phyloP scores from a whole-genome alignment of 2,329 filamentous ascomycete genomes.

The Eutypella sp. region DNA sequence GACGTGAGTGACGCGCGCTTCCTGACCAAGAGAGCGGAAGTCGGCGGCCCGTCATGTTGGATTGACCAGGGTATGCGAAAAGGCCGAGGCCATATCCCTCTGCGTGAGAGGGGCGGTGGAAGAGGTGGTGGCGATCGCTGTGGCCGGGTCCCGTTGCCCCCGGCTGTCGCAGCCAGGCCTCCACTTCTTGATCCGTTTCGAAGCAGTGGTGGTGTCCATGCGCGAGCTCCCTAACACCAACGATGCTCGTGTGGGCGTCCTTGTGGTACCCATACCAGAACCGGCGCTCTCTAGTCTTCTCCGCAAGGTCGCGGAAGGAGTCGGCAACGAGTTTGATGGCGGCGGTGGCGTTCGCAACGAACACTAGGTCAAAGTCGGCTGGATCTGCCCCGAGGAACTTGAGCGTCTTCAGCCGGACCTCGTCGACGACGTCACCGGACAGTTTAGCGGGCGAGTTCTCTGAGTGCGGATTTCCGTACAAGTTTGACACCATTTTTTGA shows the following conservation, averaged over 20 bases:
- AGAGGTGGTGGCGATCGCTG: conserved; percentile 13
- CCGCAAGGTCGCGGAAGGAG: conserved; percentile 48
- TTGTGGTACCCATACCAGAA: conserved; percentile 59
- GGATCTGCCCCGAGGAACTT: conserved; percentile 55
- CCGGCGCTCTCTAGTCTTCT: conserved; percentile 36
- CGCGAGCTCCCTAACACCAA: conserved; percentile 66
- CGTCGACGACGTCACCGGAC: conserved; percentile 53
- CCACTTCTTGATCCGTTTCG: conserved; percentile 47
- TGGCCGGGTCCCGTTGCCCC: conserved; percentile 4
- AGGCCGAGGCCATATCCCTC: conserved; percentile 29
- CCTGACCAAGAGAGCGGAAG: conserved; percentile 54
- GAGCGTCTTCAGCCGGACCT: conserved; percentile 48
- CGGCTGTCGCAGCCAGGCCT: conserved; percentile 35
- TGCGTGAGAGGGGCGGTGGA: conserved; percentile 15
- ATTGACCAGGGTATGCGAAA: conserved; percentile 65
- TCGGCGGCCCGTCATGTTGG: conserved; percentile 63
- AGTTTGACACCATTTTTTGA: conserved; percentile 46
- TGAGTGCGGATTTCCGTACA: conserved; percentile 68
- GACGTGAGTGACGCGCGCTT: conserved; percentile 26
- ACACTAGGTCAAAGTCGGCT: conserved; percentile 61
- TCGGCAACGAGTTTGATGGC: conserved; percentile 71
- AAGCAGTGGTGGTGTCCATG: conserved; percentile 53
- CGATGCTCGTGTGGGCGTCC: conserved; percentile 57
- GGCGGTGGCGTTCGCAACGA: conserved; percentile 88
- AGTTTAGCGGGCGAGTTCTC: conserved; percentile 54